Base-by-base conservation (phyloP, 768 basidiomycete species). In the Leccinellum rugosiceps region DNA sequence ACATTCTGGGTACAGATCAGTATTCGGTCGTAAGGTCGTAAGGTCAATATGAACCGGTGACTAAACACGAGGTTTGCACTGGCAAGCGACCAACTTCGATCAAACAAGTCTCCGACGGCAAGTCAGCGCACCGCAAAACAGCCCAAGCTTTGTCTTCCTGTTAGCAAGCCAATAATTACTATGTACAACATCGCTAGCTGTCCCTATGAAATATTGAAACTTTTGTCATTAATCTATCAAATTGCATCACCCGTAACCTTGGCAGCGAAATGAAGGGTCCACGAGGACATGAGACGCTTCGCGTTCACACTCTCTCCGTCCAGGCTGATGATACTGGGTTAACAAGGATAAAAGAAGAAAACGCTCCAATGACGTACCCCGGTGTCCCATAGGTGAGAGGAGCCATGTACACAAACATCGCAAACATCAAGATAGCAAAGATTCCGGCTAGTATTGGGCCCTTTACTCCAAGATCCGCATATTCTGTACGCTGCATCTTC, bases 351-450 rank as follows among this genome's bases (percentile, higher is more conserved):
- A 35, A 46, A 47, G 49, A 58, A 48, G 41, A 44, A 58, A 51
- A 28, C 34, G 48, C 2, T 48, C 11, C 19, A 43, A 41, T 44
- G 4, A 79, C 89, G 68, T 76, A 97, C 94, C 94, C 92, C 60
- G 94, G 94, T n/a, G 90, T 88, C 44, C 95, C 97, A 71, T 96
- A 99, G 15, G 96, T 98, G 65, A 99, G 76, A 43, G 97, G 96
- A 14, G 90, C 83, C 52, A 96, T 76, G 78, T 83, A 98, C 41
- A 83, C 65, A 59, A 90, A 87, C 76, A 87, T 76, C 23, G 77
- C 72, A 50, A 92, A 80, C 74, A 94, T 72, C 35, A 82, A 58
- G 25, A 87, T 65, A 43, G 79, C 75, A 68, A 87, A 90, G 13
- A 80, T 67, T 4, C 77, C 80, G 41, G 85, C 77, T 23, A 84